These are phyloP conservation scores for Graphiopsis chlorocephala DNA, from an alignment of 2,329 filamentous ascomycete genomes.

Conservation along the genomic window DNA sequence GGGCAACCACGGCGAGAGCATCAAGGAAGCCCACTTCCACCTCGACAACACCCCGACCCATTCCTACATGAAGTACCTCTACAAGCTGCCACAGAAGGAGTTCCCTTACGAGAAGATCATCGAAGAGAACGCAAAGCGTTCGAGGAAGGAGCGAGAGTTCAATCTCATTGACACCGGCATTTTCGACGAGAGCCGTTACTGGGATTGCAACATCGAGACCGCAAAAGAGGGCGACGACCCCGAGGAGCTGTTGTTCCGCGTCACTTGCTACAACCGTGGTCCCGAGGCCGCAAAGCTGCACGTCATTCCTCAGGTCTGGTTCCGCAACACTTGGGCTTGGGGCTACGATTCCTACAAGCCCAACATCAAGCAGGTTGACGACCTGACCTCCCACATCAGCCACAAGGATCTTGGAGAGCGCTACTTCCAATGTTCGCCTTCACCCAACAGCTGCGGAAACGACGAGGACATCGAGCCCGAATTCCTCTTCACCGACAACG, in stretches of 20 bases:
- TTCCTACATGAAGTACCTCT: conserved; percentile 98
- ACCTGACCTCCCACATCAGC: conserved; percentile 70
- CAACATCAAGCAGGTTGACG: conserved; percentile 63
- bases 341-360: conserved; percentile 84
- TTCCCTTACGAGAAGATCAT: conserved; percentile 91
- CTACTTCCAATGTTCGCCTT: conserved; percentile 82
- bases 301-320: conserved; percentile 93
- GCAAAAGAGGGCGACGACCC: conserved; percentile 91
- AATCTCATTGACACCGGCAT: conserved; percentile 85
- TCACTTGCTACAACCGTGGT: conserved; percentile 94
- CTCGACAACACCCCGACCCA: conserved; percentile 90
- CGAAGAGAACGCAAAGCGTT: conserved; percentile 75
- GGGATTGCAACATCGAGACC: conserved; percentile 95
- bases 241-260: conserved; percentile 87
- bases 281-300: conserved; percentile 87
- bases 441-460: conserved; percentile 75
- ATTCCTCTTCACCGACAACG: conserved; percentile 91
- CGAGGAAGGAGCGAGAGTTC: conserved; percentile 79
- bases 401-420: conserved; percentile 79
- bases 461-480: conserved; percentile 81
- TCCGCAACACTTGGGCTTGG: conserved; percentile 97
- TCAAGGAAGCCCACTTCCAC: conserved; percentile 97
- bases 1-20: conserved; percentile 93
- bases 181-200: conserved; percentile 88
- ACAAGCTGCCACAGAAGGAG: conserved; percentile 89